Evolutionary conservation across 495 filamentous ascomycete species (phyloP).

Genomic region (Neurospora sp.): DNA sequence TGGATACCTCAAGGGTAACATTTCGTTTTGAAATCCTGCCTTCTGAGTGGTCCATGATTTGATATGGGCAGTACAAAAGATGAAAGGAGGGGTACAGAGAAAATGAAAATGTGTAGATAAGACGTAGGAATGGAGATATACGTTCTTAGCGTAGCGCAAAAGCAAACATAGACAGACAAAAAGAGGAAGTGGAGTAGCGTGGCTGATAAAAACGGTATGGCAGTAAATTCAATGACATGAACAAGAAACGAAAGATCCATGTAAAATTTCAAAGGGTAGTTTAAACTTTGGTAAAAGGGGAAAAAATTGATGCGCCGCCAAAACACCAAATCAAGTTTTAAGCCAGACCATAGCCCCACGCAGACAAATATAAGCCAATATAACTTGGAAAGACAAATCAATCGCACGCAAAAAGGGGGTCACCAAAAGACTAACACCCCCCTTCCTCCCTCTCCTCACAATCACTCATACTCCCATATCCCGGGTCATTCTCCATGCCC

Average conservation of each 20-base stretch:
- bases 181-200: background rate
- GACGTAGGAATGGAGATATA: background rate
- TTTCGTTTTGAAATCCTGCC: background rate
- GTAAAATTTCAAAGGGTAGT: too few relatives aligned
- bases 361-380: background rate
- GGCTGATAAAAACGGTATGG: background rate
- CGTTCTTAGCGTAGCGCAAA: background rate
- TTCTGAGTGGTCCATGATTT: background rate
- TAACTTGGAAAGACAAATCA: background rate
- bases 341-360: background rate
- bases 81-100: background rate
- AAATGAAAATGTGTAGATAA: background rate
- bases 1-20: background rate
- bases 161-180: background rate
- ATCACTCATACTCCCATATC: constrained; percentile 41
- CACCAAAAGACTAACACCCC: constrained; percentile 8
- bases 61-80: background rate
- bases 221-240: background rate
- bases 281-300: background rate
- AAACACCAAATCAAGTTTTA: background rate
- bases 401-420: background rate
- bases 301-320: background rate
- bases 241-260: background rate
- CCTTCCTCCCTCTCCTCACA: constrained; percentile 13
- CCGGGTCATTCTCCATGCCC: constrained; percentile 44